Evolutionary conservation across 441 rosid species (phyloP).

Genomic region (Erodium trifolium): DNA sequence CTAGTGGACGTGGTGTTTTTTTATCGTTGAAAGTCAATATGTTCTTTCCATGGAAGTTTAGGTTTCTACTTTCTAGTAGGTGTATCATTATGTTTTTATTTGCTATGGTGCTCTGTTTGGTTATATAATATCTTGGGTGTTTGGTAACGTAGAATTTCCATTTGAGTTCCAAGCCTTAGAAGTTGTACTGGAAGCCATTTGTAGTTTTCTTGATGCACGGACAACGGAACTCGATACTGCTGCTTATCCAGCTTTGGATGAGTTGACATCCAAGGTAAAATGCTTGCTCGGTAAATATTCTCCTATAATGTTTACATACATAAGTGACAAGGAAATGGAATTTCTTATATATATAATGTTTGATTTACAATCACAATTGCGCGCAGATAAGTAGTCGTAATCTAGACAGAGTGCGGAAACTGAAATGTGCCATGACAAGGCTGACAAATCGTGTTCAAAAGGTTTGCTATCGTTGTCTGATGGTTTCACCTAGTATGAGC

Average conservation of each 20-base stretch:
- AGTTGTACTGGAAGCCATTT: conserved; percentile 89
- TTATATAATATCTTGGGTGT: neutral
- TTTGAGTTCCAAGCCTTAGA: conserved; percentile 88
- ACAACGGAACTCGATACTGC: conserved; percentile 78
- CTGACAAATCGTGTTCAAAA: conserved; percentile 92
- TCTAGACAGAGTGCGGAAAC: conserved; percentile 86
- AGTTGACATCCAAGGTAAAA: conserved; percentile 74
- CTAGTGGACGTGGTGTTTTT: neutral
- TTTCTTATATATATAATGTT: too few relatives aligned
- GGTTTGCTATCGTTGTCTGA: conserved; percentile 26
- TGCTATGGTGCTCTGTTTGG: too few relatives aligned
- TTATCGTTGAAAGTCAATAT: too few relatives aligned
- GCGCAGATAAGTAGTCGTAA: conserved; percentile 91
- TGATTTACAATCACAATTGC: neutral
- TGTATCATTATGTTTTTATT: too few relatives aligned
- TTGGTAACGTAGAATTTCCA: conserved; percentile 58
- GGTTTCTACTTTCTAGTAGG: too few relatives aligned
- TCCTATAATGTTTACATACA: neutral
- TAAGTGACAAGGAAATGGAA: too few relatives aligned
- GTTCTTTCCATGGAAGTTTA: too few relatives aligned
- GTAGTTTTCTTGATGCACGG: conserved; percentile 85
- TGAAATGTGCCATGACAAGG: conserved; percentile 96
- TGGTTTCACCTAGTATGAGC: too few relatives aligned
- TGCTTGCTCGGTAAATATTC: neutral
- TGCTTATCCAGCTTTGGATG: conserved; percentile 96